phyloP scores from a whole-genome alignment of 192 early-diverging fungal genomes.

The Obelidium mucronatum region DNA sequence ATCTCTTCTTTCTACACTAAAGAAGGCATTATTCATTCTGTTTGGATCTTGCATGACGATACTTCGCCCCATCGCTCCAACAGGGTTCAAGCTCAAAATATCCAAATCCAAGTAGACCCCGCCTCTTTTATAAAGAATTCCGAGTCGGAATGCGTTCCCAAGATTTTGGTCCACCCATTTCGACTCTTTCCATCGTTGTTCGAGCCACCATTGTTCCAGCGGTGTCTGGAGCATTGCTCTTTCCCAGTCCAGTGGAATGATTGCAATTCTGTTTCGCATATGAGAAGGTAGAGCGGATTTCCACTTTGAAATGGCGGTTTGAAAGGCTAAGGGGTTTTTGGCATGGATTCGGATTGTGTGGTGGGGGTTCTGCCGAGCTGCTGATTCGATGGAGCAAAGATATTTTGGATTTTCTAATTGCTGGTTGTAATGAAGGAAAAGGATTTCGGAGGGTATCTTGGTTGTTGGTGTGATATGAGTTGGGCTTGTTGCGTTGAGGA shows the following conservation, averaged over 20 bases:
- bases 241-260: conserved; percentile 27
- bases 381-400: conserved; percentile 45
- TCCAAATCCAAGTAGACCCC: conserved; percentile 51
- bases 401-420: conserved; percentile 32
- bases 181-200: conserved; percentile 17
- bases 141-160: conserved; percentile 46
- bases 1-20: conserved; percentile 40
- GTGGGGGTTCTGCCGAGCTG: conserved; percentile 35
- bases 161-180: conserved; percentile 48
- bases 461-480: background rate
- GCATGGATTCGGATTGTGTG: conserved; percentile 38
- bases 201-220: conserved; percentile 38
- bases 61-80: conserved; percentile 31
- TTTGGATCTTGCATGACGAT: conserved; percentile 33
- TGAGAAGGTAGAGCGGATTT: background rate
- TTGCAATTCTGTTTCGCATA: background rate
- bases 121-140: conserved; percentile 36
- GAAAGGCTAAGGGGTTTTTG: conserved; percentile 33
- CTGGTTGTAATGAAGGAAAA: conserved; percentile 42
- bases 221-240: conserved; percentile 38
- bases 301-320: conserved; percentile 26
- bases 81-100: conserved; percentile 46
- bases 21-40: conserved; percentile 43
- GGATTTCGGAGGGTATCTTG: conserved; percentile 32
- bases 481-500: background rate